Evolutionary conservation across 768 basidiomycete genomes (phyloP).

Genomic region (Phanerodontia chrysosporium): DNA sequence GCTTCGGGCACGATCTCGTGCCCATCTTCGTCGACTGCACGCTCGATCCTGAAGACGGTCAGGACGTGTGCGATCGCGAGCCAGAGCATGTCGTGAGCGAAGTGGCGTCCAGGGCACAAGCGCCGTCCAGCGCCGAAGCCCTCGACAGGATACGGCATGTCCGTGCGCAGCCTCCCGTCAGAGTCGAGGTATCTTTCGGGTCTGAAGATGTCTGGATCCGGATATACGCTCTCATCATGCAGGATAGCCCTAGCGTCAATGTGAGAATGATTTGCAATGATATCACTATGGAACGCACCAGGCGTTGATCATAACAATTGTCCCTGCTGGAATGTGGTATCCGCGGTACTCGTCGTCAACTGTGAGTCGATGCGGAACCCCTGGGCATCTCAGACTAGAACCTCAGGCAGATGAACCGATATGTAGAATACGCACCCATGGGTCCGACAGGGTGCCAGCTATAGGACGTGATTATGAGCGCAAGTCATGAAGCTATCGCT

Average conservation of each 20-base stretch:
- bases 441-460: not conserved
- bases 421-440: not conserved
- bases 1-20: conserved; percentile 23
- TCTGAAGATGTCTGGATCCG: conserved; percentile 28
- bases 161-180: conserved; percentile 17
- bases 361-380: not conserved
- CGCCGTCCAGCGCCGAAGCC: conserved; percentile 13
- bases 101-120: conserved; percentile 21
- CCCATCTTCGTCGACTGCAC: conserved; percentile 15
- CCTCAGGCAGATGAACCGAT: not conserved
- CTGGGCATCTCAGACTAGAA: not conserved
- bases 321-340: conserved; percentile 1
- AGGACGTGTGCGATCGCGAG: conserved; percentile 20
- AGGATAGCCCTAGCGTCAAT: conserved; percentile 27
- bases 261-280: too few species aligned
- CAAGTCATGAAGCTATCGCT: not conserved
- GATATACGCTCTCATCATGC: conserved; percentile 41
- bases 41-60: conserved; percentile 18
- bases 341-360: conserved; percentile 2
- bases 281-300: not conserved
- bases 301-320: not conserved
- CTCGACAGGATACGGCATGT: conserved; percentile 20
- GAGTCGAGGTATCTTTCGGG: conserved; percentile 26
- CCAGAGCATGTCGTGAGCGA: conserved; percentile 22
- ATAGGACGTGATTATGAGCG: not conserved